Percentiles rank a stretch among this genome's conserved stretches.
phyloP scores from a whole-genome alignment of 495 filamentous ascomycete genomes.

The Chaetomium cochliodes region DNA sequence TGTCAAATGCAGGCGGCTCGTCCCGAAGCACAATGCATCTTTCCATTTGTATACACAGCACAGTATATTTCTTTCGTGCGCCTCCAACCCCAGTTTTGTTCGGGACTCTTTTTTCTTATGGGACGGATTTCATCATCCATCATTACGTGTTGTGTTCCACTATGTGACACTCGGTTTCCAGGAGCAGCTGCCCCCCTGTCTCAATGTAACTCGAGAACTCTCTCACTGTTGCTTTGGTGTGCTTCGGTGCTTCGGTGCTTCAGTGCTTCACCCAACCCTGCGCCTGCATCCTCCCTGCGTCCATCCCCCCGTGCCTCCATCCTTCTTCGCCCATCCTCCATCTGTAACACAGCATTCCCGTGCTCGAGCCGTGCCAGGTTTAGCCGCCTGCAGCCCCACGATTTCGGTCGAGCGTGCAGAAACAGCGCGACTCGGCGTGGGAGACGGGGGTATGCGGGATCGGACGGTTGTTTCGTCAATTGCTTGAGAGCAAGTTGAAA shows the following conservation, averaged over 20 bases:
- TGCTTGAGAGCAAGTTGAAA: not conserved
- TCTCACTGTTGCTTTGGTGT: no score
- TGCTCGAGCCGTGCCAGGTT: not conserved
- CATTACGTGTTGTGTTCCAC: not conserved
- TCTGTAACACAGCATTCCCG: slow-evolving; percentile 16
- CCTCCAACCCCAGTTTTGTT: no score
- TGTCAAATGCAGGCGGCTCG: no score
- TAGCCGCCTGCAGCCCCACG: slow-evolving; percentile 14
- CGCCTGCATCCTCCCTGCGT: not conserved
- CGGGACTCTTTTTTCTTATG: no score
- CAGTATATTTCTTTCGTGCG: no score
- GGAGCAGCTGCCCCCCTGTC: not conserved
- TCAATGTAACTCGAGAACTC: not conserved
- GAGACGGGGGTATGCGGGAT: not conserved
- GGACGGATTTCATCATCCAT: not conserved
- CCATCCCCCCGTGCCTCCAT: slow-evolving; percentile 5
- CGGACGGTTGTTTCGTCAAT: not conserved
- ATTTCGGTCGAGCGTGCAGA: slow-evolving; percentile 1
- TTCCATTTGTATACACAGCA: no score
- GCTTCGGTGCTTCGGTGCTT: no score
- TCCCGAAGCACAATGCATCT: no score
- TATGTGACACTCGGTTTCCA: not conserved
- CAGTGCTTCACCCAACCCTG: not conserved
- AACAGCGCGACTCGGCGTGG: not conserved
- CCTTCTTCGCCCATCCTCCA: slow-evolving; percentile 5